A percentile compares a stretch with the other conserved stretches of the same genome.
Conservation (phyloP, 2,329 filamentous ascomycete genomes). For the Niveomyces coronatus region DNA sequence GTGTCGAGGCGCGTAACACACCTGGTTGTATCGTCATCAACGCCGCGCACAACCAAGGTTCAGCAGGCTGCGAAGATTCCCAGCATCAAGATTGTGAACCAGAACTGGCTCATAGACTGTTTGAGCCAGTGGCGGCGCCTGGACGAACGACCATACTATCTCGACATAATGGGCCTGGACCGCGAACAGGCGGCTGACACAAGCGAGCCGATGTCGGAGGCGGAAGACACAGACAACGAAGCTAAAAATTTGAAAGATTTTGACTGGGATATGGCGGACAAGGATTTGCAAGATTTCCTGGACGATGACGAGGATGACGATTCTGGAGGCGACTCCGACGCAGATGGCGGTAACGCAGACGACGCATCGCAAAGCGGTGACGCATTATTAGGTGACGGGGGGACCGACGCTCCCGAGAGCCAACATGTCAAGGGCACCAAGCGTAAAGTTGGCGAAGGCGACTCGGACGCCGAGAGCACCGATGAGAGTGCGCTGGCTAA, state of each 20-base stretch:
- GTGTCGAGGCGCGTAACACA: constrained; percentile 59
- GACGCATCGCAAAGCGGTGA: constrained; percentile 8
- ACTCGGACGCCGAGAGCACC: constrained; percentile 20
- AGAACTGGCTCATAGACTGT: constrained; percentile 80
- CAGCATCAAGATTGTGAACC: constrained; percentile 81
- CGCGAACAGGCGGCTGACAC: constrained; percentile 28
- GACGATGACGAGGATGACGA: constrained; percentile 32
- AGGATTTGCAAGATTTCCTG: constrained; percentile 68
- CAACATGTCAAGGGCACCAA: constrained; percentile 20
- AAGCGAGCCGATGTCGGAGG: constrained; percentile 22
- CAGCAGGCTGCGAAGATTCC: constrained; percentile 71
- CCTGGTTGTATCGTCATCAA: constrained; percentile 58
- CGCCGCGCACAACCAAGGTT: constrained; percentile 82
- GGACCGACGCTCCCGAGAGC: constrained; percentile 19
- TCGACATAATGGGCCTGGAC: constrained; percentile 65
- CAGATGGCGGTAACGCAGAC: constrained; percentile 13
- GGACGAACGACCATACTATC: constrained; percentile 67
- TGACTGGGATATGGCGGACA: constrained; percentile 54
- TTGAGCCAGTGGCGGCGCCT: constrained; percentile 75
- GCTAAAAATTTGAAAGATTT: constrained; percentile 42
- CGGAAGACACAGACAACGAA: constrained; percentile 20
- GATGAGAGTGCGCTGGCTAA: constrained; percentile 36
- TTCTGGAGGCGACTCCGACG: constrained; percentile 15
- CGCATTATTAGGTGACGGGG: constrained; percentile 15
- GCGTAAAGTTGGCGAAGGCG: constrained; percentile 22